These are phyloP conservation scores for Rhizophora mangle DNA, from an alignment of 345 rosid genomes.

Conservation along the genomic window DNA sequence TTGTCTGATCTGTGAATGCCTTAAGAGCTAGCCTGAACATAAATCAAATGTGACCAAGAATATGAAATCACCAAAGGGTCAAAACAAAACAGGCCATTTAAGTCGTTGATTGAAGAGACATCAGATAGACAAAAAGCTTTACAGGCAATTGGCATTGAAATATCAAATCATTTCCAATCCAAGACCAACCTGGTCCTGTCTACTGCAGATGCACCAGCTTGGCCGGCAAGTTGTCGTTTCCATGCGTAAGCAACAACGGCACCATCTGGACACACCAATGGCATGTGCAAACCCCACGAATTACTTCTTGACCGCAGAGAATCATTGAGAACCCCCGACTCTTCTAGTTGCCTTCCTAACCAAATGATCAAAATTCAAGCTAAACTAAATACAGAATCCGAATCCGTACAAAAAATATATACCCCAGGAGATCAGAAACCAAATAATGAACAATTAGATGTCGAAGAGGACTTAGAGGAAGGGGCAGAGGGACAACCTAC, in stretches of 20 bases:
- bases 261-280: constrained; percentile 94
- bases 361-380: constrained; percentile 7
- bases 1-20: constrained; percentile 92
- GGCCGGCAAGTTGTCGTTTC: constrained; percentile 99
- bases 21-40: constrained; percentile 78
- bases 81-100: neutral
- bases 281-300: constrained; percentile 95
- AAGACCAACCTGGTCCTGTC: constrained; percentile 75
- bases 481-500: constrained; percentile 21
- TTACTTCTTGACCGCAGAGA: constrained; percentile 70
- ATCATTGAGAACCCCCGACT: constrained; percentile 80
- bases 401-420: neutral
- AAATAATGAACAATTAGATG: neutral
- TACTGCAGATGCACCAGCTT: constrained; percentile 99
- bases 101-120: neutral
- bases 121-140: neutral
- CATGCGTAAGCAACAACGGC: constrained; percentile 97
- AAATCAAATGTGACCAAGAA: neutral
- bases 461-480: neutral
- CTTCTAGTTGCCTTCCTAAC: constrained; percentile 83
- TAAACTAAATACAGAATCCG: neutral
- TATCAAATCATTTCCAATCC: neutral
- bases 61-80: no score
- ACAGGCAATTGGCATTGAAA: constrained; percentile 1
- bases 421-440: neutral